These are phyloP conservation scores for Cercospora sojina DNA, from an alignment of 2,329 filamentous ascomycete genomes.

Conservation along the genomic window DNA sequence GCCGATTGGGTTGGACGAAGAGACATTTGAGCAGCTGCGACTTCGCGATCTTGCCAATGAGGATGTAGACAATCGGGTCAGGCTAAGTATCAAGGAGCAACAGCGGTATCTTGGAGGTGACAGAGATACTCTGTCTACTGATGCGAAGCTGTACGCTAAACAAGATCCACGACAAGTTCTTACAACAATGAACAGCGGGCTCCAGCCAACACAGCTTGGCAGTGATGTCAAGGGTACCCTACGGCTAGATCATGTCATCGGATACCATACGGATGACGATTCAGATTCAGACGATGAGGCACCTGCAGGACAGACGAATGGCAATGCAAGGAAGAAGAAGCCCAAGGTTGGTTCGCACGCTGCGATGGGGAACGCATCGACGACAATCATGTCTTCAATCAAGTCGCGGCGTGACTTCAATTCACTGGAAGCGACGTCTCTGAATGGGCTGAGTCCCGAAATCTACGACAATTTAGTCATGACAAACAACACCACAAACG, in stretches of 20 bases:
- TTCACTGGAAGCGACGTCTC: conserved; percentile 29
- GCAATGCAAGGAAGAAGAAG: conserved; percentile 40
- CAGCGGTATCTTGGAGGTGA: conserved; percentile 70
- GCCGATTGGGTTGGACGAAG: conserved; percentile 67
- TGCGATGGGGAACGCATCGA: conserved; percentile 63
- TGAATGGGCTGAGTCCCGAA: conserved; percentile 41
- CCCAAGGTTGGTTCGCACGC: conserved; percentile 65
- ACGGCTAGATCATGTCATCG: conserved; percentile 61
- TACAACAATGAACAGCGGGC: conserved; percentile 60
- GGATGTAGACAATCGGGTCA: conserved; percentile 71
- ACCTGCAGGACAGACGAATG: conserved; percentile 26
- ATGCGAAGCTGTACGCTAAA: conserved; percentile 61
- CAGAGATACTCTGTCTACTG: conserved; percentile 46
- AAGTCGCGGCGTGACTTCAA: conserved; percentile 46
- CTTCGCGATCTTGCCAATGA: conserved; percentile 78
- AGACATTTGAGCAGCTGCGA: conserved; percentile 70
- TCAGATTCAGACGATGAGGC: conserved; percentile 57
- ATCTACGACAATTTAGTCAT: conserved; percentile 64
- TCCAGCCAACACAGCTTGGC: conserved; percentile 49
- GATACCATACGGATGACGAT: conserved; percentile 65
- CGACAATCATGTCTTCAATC: conserved; percentile 66
- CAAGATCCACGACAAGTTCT: conserved; percentile 71
- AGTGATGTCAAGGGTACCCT: conserved; percentile 35
- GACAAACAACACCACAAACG: conserved; percentile 88
- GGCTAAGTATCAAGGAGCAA: conserved; percentile 85